Evolutionary conservation across 495 filamentous ascomycete species (phyloP).

Genomic region (Thozetella sp.): DNA sequence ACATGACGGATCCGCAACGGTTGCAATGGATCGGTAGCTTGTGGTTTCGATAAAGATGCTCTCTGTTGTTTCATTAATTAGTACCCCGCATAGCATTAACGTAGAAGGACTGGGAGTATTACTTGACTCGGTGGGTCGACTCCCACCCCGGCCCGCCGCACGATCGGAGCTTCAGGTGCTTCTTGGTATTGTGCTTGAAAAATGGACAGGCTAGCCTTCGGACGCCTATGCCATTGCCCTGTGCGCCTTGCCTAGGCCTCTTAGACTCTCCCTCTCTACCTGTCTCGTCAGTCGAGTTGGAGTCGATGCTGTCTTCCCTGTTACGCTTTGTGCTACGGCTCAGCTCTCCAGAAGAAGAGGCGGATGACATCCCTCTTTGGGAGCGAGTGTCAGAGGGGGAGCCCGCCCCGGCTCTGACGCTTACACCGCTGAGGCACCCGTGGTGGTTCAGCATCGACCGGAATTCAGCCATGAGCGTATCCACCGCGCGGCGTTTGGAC

Average conservation of each 20-base stretch:
- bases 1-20: constrained; percentile 1
- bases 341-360: background rate
- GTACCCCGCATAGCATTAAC: background rate
- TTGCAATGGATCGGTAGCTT: constrained; percentile 6
- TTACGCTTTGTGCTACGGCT: background rate
- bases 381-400: background rate
- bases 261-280: background rate
- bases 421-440: background rate
- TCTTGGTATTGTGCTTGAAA: constrained; percentile 9
- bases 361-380: background rate
- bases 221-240: background rate
- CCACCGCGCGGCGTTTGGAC: background rate
- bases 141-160: constrained; percentile 10
- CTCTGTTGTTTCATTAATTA: background rate
- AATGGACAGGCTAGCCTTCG: constrained; percentile 12
- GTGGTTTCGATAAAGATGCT: constrained; percentile 13
- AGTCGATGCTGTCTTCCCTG: background rate
- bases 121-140: constrained; percentile 8
- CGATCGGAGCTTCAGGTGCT: constrained; percentile 4
- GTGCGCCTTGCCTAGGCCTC: background rate
- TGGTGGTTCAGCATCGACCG: background rate
- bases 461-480: background rate
- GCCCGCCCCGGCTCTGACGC: background rate
- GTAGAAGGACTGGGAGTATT: background rate
- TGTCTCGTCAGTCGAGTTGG: background rate